Conservation (phyloP, 1,284 basidiomycete species). For the Ganoderma lucidum region DNA sequence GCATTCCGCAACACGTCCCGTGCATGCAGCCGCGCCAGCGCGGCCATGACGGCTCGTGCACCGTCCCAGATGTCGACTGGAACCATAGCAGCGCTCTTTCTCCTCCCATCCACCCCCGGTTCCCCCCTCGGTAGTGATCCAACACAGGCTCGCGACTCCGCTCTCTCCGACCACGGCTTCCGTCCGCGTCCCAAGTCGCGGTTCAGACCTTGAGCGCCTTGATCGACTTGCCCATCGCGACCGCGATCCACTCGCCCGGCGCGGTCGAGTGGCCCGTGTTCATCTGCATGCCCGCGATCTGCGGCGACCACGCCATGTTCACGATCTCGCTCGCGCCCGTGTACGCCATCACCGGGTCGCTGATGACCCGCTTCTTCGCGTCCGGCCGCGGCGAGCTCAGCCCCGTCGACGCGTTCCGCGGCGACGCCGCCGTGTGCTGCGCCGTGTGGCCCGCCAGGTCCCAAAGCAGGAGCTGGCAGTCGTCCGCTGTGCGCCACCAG, state of each 20-base stretch:
- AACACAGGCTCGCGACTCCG: neutral
- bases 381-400: conserved; percentile 78
- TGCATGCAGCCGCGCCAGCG: conserved; percentile 1
- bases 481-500: conserved; percentile 70
- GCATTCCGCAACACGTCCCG: neutral
- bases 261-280: conserved; percentile 74
- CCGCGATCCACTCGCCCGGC: conserved; percentile 91
- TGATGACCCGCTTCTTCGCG: conserved; percentile 75
- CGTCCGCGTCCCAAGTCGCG: neutral
- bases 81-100: neutral
- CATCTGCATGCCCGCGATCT: conserved; percentile 77
- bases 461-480: conserved; percentile 91
- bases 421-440: conserved; percentile 57
- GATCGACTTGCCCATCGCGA: conserved; percentile 85
- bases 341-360: conserved; percentile 85
- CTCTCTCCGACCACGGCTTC: no score
- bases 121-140: neutral
- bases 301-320: conserved; percentile 88
- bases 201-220: conserved; percentile 80
- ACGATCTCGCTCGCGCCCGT: conserved; percentile 83
- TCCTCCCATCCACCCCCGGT: neutral
- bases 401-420: conserved; percentile 68
- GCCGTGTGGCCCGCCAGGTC: conserved; percentile 77
- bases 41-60: neutral
- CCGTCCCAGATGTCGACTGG: neutral